Evolutionary conservation across 1,284 basidiomycete genomes (phyloP), one percentile per base, ranked within the genome.

Genomic region (Heliocybe sulcata): DNA sequence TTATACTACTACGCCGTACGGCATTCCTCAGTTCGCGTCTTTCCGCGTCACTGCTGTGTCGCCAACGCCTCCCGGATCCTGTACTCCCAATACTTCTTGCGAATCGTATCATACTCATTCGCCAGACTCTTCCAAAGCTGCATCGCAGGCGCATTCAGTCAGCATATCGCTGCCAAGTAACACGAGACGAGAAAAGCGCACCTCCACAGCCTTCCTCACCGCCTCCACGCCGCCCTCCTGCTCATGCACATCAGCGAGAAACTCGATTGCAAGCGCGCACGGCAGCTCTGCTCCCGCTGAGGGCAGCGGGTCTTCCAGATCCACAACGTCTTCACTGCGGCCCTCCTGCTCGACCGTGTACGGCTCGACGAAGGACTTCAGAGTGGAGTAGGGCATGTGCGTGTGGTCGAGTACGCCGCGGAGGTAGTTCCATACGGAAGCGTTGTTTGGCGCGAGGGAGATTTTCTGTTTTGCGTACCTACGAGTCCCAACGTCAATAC

Each of bases 401-500:
- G 77, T 77, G 64, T 77, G 66, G 56, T 88, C 77, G 16, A 92
- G 77, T 10, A 88, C 66, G 10, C 88, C 94, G 58, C 94, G 83
- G 10, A 97, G 77, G 67, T 96, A 98, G 68, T 96, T 96, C 94
- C 94, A 97, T 0, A 92, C 91, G 0, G 92, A 94, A 0, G 85
- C 79, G 63, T 98, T 98, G 69, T 94, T 94, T 1, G 94, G 92
- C 11, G 90, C 91, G 10, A 86, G 70, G n/a, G 90, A 81, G 56
- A 97, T 90, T 67, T 87, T 85, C 58, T 85, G 75, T 66, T 94
- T 89, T 9, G 82, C 72, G 59, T 77, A 85, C 23, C 81, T 82
- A 54, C 9, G 14, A 52, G 45, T 45, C 20, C 51, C 59, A 51
- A 38, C 42, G 20, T 49, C 22, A 48, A 38, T 57, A 45, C 29